phyloP scores from a whole-genome alignment of 768 basidiomycete species.

The Lentinula edodes region DNA sequence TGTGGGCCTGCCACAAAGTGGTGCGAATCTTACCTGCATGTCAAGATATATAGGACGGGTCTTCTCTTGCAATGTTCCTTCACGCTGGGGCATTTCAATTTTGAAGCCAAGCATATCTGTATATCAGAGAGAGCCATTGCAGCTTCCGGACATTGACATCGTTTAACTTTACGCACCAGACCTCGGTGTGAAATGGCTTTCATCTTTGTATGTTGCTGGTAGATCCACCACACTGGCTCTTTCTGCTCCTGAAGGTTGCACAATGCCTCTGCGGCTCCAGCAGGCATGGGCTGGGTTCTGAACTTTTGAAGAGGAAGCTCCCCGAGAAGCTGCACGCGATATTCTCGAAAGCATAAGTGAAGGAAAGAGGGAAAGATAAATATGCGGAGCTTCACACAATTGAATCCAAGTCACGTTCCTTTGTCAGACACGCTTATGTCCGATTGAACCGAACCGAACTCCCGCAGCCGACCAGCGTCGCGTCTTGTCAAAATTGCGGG shows the following conservation, averaged over 20 bases:
- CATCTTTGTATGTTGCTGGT: constrained; percentile 67
- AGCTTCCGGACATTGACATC: background rate
- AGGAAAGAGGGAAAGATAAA: background rate
- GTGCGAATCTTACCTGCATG: constrained; percentile 67
- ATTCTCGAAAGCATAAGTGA: constrained; percentile 54
- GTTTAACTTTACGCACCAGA: constrained; percentile 39
- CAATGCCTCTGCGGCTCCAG: constrained; percentile 50
- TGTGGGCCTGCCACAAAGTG: background rate
- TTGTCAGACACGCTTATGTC: background rate
- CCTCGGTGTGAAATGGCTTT: constrained; percentile 63
- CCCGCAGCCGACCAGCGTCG: background rate
- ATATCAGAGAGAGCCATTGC: background rate
- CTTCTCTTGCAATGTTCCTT: constrained; percentile 52
- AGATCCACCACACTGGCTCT: constrained; percentile 80
- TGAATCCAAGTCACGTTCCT: background rate
- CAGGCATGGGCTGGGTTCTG: constrained; percentile 15
- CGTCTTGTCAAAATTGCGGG: too few species aligned
- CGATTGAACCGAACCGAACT: background rate
- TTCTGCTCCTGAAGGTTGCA: constrained; percentile 79
- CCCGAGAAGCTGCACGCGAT: constrained; percentile 34
- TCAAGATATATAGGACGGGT: constrained; percentile 94
- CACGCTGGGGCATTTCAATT: constrained; percentile 56
- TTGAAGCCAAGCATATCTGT: constrained; percentile 90
- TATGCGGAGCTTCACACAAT: background rate
- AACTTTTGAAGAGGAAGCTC: constrained; percentile 22